A percentile compares a stretch with the other conserved stretches of the same genome.
Conservation (phyloP, 495 filamentous ascomycete species). For the Talaromyces liani region DNA sequence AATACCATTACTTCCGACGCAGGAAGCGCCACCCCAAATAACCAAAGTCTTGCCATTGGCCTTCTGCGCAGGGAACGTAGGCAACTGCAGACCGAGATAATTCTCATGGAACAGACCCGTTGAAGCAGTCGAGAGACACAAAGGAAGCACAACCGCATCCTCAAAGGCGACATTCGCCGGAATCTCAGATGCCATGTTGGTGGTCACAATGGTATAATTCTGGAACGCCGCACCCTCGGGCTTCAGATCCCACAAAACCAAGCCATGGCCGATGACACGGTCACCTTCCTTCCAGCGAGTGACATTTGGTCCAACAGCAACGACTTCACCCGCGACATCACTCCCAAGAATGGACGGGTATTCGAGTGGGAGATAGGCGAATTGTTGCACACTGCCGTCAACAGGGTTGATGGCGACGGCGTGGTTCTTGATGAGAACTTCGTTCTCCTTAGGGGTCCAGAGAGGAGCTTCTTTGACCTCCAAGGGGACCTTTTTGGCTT, state of each 20-base stretch:
- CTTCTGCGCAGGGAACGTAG: constrained; percentile 10
- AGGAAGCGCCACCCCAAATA: constrained; percentile 43
- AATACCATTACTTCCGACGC: constrained; percentile 31
- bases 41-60: constrained; percentile 14
- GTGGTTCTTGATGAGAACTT: constrained; percentile 30
- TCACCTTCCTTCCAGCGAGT: constrained; percentile 29
- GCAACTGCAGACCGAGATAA: not conserved
- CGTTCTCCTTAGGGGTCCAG: constrained; percentile 19
- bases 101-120: constrained; percentile 12
- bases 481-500: constrained; percentile 19
- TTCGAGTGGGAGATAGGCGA: constrained; percentile 13
- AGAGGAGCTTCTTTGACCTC: constrained; percentile 26
- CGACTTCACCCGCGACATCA: constrained; percentile 35
- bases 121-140: constrained; percentile 24
- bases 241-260: not conserved
- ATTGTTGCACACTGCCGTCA: constrained; percentile 23
- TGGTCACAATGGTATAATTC: constrained; percentile 18
- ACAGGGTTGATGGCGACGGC: constrained; percentile 39
- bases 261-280: constrained; percentile 28
- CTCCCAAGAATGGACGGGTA: constrained; percentile 37
- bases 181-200: constrained; percentile 18
- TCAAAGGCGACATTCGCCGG: constrained; percentile 30
- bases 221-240: constrained; percentile 37
- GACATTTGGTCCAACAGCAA: constrained; percentile 26
- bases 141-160: constrained; percentile 31